Evolutionary conservation across 108 stramenopile genomes (phyloP), one percentile per base, ranked within the genome.

Genomic region (Skeletonema costatum): DNA sequence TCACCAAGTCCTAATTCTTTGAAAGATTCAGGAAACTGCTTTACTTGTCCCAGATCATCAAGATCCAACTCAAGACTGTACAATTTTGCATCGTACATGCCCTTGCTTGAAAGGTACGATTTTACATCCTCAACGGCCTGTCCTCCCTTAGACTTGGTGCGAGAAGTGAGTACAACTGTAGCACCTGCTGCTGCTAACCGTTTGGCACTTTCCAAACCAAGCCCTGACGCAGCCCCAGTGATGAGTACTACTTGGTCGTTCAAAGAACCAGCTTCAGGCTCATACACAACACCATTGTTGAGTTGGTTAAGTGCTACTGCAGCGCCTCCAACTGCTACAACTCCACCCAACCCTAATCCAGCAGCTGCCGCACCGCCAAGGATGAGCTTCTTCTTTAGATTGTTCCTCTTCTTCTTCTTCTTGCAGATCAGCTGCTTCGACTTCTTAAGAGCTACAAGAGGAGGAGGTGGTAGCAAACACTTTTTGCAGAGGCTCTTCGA

Each of bases 151-250:
- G 68, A 81, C 8, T 42, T 50, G 17, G 46, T 83, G 32, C 93
- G 80, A 29, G 86, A 74, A 31, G 93, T 91, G 30, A 93, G 50
- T 11, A 97, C 89, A 38, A 97, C 87, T 31, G 87, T 90, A 3
- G 92, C 96, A 42, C 96, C 96, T 30, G 84, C 87, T 6, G 68
- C 76, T 5, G 90, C 88, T 53, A 97, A 78, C 16, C 88, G 77
- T 68, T 89, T 89, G 38, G 89, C 92, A 19, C 92, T 86, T 76
- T 97, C 96, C 29, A 94, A 71, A 10, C 94, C 96, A 61, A 95
- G 72, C 30, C 96, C 96, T 33, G 89, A 78, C 32, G 76, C 86
- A 7, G 82, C 90, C 10, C 96, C 96, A 31, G 96, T 97, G 35
- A 97, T 86, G 32, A 95, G 44, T 0, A 93, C 69, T 30, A 90